phyloP scores from a whole-genome alignment of 148 eudicot species.

The Camellia lanceoleosa region DNA sequence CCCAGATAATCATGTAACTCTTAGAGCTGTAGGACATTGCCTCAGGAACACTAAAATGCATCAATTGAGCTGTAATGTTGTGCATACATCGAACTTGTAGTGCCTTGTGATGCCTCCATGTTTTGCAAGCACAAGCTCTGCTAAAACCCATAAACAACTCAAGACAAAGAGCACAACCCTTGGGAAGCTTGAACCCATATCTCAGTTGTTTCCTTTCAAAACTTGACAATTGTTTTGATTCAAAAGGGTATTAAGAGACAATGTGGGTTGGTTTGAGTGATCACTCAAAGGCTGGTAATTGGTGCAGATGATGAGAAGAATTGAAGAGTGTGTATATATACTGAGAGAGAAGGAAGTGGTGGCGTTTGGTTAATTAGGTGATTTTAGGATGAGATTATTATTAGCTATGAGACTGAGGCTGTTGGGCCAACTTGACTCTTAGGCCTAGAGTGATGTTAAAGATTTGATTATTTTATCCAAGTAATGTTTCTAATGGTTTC shows the following conservation, averaged over 20 bases:
- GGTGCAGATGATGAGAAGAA: neutral
- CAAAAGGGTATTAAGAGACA: neutral
- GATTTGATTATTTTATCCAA: neutral
- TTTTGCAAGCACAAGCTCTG: constrained; percentile 14
- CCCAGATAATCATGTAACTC: too few relatives aligned
- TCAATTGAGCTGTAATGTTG: neutral
- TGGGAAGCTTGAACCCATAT: neutral
- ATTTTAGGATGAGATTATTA: neutral
- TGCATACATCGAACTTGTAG: neutral
- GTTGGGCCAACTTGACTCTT: neutral
- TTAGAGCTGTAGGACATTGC: too few relatives aligned
- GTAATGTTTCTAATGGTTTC: neutral
- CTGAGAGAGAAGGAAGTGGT: neutral
- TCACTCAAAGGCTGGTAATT: neutral
- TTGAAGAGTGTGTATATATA: constrained; percentile 6
- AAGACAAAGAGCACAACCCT: neutral
- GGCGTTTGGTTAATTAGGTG: constrained; percentile 15
- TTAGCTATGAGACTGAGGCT: neutral
- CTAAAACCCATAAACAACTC: neutral
- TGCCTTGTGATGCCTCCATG: constrained; percentile 25
- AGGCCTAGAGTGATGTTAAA: constrained; percentile 2
- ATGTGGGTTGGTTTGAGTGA: neutral
- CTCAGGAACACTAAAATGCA: neutral
- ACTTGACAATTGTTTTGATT: neutral
- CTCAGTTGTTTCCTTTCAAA: neutral